Percentiles rank a stretch among this genome's conserved stretches.
phyloP scores from a whole-genome alignment of 306 rosid genomes.

The Acacia confusa region DNA sequence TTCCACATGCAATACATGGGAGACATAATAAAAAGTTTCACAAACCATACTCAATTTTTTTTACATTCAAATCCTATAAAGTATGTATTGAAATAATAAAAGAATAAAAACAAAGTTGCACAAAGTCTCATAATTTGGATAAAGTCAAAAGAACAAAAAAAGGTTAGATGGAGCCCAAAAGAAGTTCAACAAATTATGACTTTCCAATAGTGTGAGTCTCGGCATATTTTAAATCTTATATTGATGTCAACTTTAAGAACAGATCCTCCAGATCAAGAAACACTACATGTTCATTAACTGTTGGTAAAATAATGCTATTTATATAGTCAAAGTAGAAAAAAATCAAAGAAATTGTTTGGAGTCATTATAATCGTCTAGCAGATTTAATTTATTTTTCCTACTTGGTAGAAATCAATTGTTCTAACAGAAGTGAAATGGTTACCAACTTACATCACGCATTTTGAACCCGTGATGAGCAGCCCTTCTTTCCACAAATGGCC shows the following conservation, averaged over 20 bases:
- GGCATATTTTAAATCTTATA: too few species aligned
- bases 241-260: slow-evolving; percentile 10
- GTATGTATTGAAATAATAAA: background rate
- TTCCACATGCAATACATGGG: background rate
- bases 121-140: background rate
- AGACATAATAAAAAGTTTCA: background rate
- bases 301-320: slow-evolving; percentile 20
- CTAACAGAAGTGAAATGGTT: slow-evolving; percentile 18
- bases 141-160: too few species aligned
- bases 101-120: background rate
- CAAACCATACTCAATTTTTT: background rate
- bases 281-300: slow-evolving; percentile 19
- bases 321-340: slow-evolving; percentile 15
- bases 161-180: background rate
- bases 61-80: background rate
- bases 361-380: background rate
- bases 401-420: slow-evolving; percentile 21
- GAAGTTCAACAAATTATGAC: background rate
- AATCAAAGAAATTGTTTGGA: background rate
- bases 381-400: slow-evolving; percentile 8
- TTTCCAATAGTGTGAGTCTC: background rate
- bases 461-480: slow-evolving; percentile 82
- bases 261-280: background rate
- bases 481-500: slow-evolving; percentile 96
- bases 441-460: slow-evolving; percentile 78